A percentile compares a stretch with the other conserved stretches of the same genome.
These are phyloP conservation scores for Hemisphaericaspora lyxosophila DNA, from an alignment of 1,139 yeast species.

Conservation along the genomic window DNA sequence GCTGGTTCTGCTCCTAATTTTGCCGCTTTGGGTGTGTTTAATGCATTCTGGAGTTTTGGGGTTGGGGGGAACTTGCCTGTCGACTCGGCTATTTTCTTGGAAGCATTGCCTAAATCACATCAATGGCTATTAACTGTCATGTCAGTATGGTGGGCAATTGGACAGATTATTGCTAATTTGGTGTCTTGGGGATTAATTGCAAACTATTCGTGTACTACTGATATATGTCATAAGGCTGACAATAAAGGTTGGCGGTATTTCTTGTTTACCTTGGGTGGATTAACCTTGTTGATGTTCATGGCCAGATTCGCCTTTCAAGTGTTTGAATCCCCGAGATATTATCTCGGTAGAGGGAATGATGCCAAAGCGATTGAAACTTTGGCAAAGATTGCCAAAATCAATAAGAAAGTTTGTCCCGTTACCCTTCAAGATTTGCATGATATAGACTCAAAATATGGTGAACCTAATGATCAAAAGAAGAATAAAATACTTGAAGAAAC, in stretches of 20 bases:
- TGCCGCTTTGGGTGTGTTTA: conserved; percentile 39
- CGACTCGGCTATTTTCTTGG: conserved; percentile 45
- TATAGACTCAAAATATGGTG: conserved; percentile 25
- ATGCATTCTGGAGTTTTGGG: conserved; percentile 44
- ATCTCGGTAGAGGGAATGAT: conserved; percentile 40
- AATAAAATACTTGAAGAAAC: conserved; percentile 25
- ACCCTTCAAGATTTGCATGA: conserved; percentile 31
- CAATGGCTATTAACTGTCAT: conserved; percentile 45
- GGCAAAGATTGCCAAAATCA: conserved; percentile 37
- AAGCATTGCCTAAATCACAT: conserved; percentile 38
- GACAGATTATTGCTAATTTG: conserved; percentile 40
- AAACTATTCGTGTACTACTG: conserved; percentile 34
- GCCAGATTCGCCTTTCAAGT: conserved; percentile 37
- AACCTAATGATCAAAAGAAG: conserved; percentile 9
- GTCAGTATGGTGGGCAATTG: conserved; percentile 47
- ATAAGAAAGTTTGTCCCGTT: conserved; percentile 24
- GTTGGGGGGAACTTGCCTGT: conserved; percentile 49
- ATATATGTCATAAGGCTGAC: conserved; percentile 30
- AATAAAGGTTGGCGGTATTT: conserved; percentile 48
- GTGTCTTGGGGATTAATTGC: conserved; percentile 43
- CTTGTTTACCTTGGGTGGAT: conserved; percentile 40
- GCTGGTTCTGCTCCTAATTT: conserved; percentile 44
- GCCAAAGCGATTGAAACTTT: conserved; percentile 35
- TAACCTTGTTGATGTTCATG: conserved; percentile 37
- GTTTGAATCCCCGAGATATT: conserved; percentile 41